Evolutionary conservation across 257 asterid species (phyloP).

Genomic region (Voacanga thouarsii): DNA sequence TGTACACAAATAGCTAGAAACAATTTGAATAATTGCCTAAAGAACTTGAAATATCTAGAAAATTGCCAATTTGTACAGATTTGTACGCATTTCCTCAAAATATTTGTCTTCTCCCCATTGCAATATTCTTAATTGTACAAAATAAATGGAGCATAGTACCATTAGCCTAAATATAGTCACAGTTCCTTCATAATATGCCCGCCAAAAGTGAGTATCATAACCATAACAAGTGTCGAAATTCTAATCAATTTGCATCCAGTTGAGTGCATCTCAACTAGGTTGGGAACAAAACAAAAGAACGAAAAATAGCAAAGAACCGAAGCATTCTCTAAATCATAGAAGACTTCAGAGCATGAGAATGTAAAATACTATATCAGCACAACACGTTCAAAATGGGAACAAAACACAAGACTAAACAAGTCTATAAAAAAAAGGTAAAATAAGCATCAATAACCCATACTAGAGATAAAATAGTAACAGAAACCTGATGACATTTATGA

Average conservation of each 20-base stretch:
- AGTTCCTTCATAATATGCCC: background rate
- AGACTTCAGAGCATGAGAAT: background rate
- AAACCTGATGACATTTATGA: too few relatives aligned
- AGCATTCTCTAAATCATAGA: background rate
- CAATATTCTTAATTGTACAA: conserved; percentile 49
- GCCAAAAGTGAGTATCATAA: background rate
- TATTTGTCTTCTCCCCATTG: conserved; percentile 98
- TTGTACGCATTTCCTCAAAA: conserved; percentile 78
- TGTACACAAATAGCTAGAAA: background rate
- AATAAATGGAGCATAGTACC: background rate
- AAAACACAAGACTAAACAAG: background rate
- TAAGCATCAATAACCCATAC: too few relatives aligned
- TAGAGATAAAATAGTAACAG: background rate
- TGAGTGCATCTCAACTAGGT: background rate
- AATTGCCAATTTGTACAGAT: conserved; percentile 69
- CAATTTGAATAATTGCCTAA: conserved; percentile 10
- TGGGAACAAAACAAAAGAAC: background rate
- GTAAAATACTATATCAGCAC: background rate
- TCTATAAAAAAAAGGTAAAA: background rate
- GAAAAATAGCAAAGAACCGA: background rate
- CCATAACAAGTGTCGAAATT: background rate
- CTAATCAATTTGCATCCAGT: too few relatives aligned
- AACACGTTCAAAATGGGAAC: too few relatives aligned
- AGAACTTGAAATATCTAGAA: conserved; percentile 88
- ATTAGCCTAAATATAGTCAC: background rate